Evolutionary conservation across 2,329 filamentous ascomycete genomes (phyloP).

Genomic region (Tympanopsis confertula): DNA sequence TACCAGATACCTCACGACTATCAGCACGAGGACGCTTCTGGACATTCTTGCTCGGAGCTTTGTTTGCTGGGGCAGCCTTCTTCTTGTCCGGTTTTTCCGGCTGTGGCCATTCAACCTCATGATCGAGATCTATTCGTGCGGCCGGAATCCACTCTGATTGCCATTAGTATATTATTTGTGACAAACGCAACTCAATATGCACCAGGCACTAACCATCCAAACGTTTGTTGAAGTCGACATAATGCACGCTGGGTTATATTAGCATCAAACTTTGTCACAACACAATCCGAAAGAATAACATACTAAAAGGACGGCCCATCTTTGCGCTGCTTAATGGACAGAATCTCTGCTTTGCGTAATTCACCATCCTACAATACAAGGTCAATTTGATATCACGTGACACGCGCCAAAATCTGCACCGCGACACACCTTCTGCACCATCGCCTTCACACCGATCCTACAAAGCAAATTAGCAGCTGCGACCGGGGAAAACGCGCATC

Average conservation of each 20-base stretch:
- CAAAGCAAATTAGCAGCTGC: constrained; percentile 11
- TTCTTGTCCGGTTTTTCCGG: constrained; percentile 56
- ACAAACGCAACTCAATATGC: neutral
- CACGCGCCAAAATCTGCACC: neutral
- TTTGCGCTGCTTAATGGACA: constrained; percentile 49
- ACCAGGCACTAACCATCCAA: constrained; percentile 36
- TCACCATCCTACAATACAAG: constrained; percentile 30
- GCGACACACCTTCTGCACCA: constrained; percentile 43
- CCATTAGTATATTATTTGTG: constrained; percentile 1
- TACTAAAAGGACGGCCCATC: constrained; percentile 45
- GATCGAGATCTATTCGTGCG: constrained; percentile 47
- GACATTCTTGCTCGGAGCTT: constrained; percentile 28
- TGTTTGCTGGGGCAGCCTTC: constrained; percentile 30
- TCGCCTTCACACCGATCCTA: constrained; percentile 55
- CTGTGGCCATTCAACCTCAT: constrained; percentile 56
- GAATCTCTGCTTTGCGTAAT: constrained; percentile 52
- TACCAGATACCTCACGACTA: neutral
- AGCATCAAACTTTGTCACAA: neutral
- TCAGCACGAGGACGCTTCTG: neutral
- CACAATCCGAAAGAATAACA: neutral
- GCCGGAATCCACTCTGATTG: constrained; percentile 45
- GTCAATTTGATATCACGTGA: constrained; percentile 1
- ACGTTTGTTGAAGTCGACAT: constrained; percentile 63
- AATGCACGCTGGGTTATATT: constrained; percentile 33
- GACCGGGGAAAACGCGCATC: constrained; percentile 9